phyloP scores from a whole-genome alignment of 2,329 filamentous ascomycete species.

The Neonectria sp. region DNA sequence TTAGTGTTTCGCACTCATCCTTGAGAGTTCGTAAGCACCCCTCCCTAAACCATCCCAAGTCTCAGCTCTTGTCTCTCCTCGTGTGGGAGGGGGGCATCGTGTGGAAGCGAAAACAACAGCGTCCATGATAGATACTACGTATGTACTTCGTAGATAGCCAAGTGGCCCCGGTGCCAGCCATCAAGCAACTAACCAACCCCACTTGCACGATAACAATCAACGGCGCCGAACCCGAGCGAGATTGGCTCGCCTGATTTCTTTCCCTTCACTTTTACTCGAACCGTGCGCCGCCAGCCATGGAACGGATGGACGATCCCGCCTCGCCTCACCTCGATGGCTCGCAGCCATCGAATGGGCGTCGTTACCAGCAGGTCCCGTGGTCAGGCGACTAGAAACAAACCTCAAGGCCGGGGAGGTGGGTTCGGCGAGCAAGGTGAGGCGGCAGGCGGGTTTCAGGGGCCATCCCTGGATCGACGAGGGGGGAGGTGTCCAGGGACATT shows the following conservation, averaged over 20 bases:
- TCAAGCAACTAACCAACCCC: constrained; percentile 27
- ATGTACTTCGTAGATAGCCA: neutral
- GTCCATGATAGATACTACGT: constrained; percentile 8
- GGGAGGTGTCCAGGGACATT: constrained; percentile 12
- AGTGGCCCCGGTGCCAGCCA: constrained; percentile 29
- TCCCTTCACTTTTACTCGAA: constrained; percentile 29
- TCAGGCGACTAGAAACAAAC: constrained; percentile 35
- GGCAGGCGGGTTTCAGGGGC: constrained; percentile 47
- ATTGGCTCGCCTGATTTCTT: constrained; percentile 28
- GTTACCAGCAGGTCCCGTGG: constrained; percentile 40
- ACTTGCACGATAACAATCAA: constrained; percentile 30
- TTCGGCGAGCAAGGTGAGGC: constrained; percentile 42
- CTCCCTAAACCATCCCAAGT: neutral
- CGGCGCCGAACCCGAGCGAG: constrained; percentile 18
- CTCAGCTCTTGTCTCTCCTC: constrained; percentile 2
- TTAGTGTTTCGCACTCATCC: neutral
- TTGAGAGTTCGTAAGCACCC: neutral
- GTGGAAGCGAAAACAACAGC: constrained; percentile 9
- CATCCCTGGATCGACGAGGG: constrained; percentile 39
- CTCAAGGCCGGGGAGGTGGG: constrained; percentile 36
- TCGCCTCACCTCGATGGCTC: constrained; percentile 35
- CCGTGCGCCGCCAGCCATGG: constrained; percentile 19
- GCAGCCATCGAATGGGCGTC: constrained; percentile 37
- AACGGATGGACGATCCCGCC: constrained; percentile 5
- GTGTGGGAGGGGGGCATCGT: neutral